Base-by-base conservation (phyloP, 495 filamentous ascomycete genomes). In the Glonium stellatum region DNA sequence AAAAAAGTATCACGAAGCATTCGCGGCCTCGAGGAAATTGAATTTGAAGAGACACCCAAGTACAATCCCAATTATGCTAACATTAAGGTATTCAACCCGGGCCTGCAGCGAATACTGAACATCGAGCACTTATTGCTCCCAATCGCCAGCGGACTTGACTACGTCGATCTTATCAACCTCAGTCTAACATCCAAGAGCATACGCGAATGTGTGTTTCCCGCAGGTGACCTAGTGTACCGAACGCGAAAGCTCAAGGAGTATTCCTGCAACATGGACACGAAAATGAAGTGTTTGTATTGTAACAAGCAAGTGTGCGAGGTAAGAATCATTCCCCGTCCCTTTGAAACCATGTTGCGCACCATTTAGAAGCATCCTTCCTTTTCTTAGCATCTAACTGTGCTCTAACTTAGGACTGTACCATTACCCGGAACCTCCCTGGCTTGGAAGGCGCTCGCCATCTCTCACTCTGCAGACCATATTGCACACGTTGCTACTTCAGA, bases 241-340 rank as follows among this genome's bases (percentile, higher is more conserved):
- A n/a, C 62, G 0, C 65, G 57, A 6, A 67, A 67, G 25, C 42
- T 67, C 8, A 58, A 52, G 35, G 44, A 50, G 22, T 22, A 31
- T 21, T 54, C 57, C 39, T 67, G 65, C 25, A 41, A 58, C 4
- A 4, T 23, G 15, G 55, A 51, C 11, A 50, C 57, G 9, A 63
- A 55, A 50, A 52, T 23, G 19, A 21, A n/a, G 0, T 67, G 65
- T 27, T 37, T 58, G 5, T 67, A 67, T 25, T 67, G 65, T 37
- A 67, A 67, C 46, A 63, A 67, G 54, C 34, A 48, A n/a, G 60
- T 67, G 8, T 67, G 65, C 41, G n/a, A 19, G 19, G 63, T 61
- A 61, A 48, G 63, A 23, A 51, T 51, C 15, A 13, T 18, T 23
- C 6, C 27, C 6, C 27, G 27, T 31, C 27, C 21, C 15, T 19